phyloP scores from a whole-genome alignment of 768 basidiomycete species.

The Pisolithus tinctorius region DNA sequence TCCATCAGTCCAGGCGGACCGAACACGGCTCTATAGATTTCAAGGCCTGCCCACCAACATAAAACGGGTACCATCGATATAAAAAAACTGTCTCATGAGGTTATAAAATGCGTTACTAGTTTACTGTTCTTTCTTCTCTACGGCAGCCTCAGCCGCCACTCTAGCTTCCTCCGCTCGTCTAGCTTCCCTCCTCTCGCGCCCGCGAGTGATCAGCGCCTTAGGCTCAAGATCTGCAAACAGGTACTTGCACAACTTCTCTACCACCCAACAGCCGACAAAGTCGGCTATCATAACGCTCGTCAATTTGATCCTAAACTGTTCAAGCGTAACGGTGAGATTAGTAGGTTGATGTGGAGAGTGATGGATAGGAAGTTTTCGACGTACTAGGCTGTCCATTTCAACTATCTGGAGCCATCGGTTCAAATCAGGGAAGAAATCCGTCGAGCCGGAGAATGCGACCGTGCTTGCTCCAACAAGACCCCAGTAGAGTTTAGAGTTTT shows the following conservation, averaged over 20 bases:
- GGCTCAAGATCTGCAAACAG: constrained; percentile 88
- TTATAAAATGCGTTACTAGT: not conserved
- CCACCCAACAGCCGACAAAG: constrained; percentile 80
- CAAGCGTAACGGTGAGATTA: not conserved
- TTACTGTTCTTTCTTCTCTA: constrained; percentile 34
- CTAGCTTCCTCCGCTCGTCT: constrained; percentile 40
- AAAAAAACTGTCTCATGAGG: not conserved
- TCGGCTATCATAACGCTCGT: constrained; percentile 81
- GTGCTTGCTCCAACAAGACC: constrained; percentile 84
- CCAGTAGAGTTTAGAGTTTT: constrained; percentile 90
- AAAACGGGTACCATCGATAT: too few relatives aligned
- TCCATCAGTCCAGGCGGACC: too few relatives aligned
- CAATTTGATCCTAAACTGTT: constrained; percentile 77
- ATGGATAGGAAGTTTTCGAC: constrained; percentile 26
- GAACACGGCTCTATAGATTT: too few relatives aligned
- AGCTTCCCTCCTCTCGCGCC: constrained; percentile 71
- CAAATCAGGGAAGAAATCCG: constrained; percentile 91
- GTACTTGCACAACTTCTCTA: constrained; percentile 78
- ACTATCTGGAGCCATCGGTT: constrained; percentile 97
- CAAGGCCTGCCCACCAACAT: too few relatives aligned
- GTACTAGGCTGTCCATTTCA: constrained; percentile 71
- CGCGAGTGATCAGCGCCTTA: constrained; percentile 75
- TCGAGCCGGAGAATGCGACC: constrained; percentile 91
- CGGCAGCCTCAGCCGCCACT: constrained; percentile 11
- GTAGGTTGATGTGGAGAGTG: too few relatives aligned